phyloP scores from a whole-genome alignment of 345 rosid species.

The Barbarea vulgaris region DNA sequence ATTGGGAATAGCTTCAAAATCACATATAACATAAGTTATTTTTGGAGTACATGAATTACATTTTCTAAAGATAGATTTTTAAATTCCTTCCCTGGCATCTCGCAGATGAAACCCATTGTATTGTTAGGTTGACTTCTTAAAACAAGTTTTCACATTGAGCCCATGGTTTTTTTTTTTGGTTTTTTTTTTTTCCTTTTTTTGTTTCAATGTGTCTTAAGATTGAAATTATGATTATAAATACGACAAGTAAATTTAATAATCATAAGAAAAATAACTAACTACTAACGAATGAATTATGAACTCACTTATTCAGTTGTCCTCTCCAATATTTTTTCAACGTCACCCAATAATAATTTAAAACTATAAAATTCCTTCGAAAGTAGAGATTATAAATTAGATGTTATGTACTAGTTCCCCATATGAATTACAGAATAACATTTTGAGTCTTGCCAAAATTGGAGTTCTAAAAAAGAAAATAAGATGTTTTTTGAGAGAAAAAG shows the following conservation, averaged over 20 bases:
- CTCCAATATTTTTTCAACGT: background rate
- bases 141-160: constrained; percentile 21
- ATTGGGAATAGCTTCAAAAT: background rate
- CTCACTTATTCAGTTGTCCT: constrained; percentile 3
- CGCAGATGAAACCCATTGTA: background rate
- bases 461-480: background rate
- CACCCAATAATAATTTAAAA: background rate
- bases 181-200: too few relatives aligned
- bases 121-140: constrained; percentile 32
- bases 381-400: background rate
- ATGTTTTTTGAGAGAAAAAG: background rate
- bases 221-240: background rate
- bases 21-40: background rate
- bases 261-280: background rate
- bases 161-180: constrained; percentile 36
- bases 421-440: background rate
- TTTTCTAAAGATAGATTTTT: constrained; percentile 1
- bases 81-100: constrained; percentile 13
- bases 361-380: background rate
- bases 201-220: background rate
- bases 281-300: background rate
- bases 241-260: background rate
- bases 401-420: background rate
- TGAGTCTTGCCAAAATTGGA: background rate
- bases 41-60: background rate